These are phyloP conservation scores for Acer negundo DNA, from an alignment of 345 rosid genomes.

Conservation along the genomic window DNA sequence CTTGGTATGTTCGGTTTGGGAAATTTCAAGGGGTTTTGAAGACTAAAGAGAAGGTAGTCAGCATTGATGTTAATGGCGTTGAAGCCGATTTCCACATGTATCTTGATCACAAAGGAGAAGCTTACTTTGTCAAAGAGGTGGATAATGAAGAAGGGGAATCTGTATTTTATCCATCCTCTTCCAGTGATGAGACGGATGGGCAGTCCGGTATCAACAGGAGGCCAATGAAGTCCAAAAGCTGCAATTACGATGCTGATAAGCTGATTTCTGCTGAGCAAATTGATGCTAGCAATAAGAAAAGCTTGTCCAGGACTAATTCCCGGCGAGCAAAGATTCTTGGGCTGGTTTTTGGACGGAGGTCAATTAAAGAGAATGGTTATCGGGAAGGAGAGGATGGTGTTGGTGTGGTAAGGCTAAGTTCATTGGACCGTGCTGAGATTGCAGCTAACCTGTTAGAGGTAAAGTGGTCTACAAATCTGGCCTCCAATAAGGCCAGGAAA, in stretches of 20 bases:
- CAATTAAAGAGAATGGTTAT: conserved; percentile 37
- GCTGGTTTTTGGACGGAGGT: conserved; percentile 63
- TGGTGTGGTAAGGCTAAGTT: conserved; percentile 40
- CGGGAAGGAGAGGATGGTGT: conserved; percentile 36
- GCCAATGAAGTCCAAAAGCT: conserved; percentile 52
- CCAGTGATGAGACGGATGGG: conserved; percentile 58
- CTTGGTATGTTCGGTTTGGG: conserved; percentile 94
- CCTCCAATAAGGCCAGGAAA: conserved; percentile 41
- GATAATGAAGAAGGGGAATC: conserved; percentile 54
- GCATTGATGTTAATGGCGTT: conserved; percentile 62
- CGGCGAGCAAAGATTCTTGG: conserved; percentile 60
- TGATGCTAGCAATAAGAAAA: conserved; percentile 40
- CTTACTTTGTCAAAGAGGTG: conserved; percentile 73
- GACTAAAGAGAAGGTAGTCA: conserved; percentile 65
- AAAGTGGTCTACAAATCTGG: conserved; percentile 83
- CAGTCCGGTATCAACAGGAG: conserved; percentile 34
- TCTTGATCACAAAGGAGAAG: conserved; percentile 87
- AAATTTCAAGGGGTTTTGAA: conserved; percentile 96
- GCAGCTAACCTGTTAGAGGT: conserved; percentile 88
- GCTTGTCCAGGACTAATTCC: conserved; percentile 45
- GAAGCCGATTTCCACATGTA: conserved; percentile 76
- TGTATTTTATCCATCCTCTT: conserved; percentile 45
- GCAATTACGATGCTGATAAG: conserved; percentile 39
- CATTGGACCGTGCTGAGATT: conserved; percentile 81
- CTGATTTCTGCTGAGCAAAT: conserved; percentile 20